These are phyloP conservation scores for Elsinoe fawcettii DNA, from an alignment of 2,329 filamentous ascomycete genomes.

Conservation along the genomic window DNA sequence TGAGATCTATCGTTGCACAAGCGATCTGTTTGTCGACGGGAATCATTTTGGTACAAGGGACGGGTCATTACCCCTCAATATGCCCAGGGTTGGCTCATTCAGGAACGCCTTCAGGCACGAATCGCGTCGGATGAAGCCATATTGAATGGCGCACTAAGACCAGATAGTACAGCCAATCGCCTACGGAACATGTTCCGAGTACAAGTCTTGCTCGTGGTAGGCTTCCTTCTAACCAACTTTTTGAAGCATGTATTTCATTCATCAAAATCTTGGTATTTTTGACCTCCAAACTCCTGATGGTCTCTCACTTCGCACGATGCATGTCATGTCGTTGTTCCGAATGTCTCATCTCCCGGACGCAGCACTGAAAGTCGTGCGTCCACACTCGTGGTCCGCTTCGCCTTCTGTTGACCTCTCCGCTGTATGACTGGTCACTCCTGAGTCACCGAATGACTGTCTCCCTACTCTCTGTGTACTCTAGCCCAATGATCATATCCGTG, in stretches of 20 bases:
- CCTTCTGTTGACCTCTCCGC: background rate
- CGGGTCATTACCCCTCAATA: conserved; percentile 4
- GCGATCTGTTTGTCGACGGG: background rate
- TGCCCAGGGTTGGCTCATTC: background rate
- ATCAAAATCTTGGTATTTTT: conserved; percentile 1
- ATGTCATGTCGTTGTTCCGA: background rate
- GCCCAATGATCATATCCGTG: conserved; percentile 24
- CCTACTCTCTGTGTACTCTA: background rate
- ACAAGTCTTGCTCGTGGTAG: no score
- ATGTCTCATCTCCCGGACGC: background rate
- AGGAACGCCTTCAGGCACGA: conserved; percentile 10
- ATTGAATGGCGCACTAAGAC: conserved; percentile 3
- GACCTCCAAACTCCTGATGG: background rate
- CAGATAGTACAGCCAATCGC: background rate
- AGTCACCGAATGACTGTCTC: background rate
- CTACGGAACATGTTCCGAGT: background rate
- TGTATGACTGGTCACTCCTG: no score
- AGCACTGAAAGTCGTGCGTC: no score
- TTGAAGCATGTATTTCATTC: background rate
- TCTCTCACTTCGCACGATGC: background rate
- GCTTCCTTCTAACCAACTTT: no score
- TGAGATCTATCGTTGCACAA: no score
- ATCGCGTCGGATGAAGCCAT: conserved; percentile 10
- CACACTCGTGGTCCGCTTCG: no score
- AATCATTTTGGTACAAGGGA: background rate